These are phyloP conservation scores for Lentinula novae-zelandiae DNA, from an alignment of 1,284 basidiomycete species.

Conservation along the genomic window DNA sequence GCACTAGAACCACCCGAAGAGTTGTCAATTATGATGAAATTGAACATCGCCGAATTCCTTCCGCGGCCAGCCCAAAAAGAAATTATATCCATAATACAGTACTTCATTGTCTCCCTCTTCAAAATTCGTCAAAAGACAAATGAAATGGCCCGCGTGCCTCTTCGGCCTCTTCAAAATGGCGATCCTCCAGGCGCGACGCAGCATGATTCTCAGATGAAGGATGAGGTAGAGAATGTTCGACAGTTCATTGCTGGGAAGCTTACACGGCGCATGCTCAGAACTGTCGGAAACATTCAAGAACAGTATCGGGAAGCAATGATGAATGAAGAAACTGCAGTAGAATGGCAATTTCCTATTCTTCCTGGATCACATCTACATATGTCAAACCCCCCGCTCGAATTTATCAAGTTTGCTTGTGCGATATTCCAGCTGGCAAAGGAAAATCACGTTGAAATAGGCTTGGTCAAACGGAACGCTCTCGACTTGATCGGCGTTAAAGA, in stretches of 20 bases:
- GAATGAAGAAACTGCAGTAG: slow-evolving; percentile 54
- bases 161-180: slow-evolving; percentile 72
- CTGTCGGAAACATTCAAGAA: slow-evolving; percentile 67
- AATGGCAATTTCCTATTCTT: slow-evolving; percentile 80
- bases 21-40: slow-evolving; percentile 82
- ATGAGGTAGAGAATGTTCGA: slow-evolving; percentile 65
- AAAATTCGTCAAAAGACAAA: slow-evolving; percentile 68
- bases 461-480: slow-evolving; percentile 87
- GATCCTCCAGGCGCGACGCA: slow-evolving; percentile 58
- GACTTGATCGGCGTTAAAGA: slow-evolving; percentile 88
- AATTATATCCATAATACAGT: slow-evolving; percentile 75
- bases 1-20: slow-evolving; percentile 65
- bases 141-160: slow-evolving; percentile 61
- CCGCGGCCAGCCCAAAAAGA: slow-evolving; percentile 81
- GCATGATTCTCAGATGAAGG: slow-evolving; percentile 63
- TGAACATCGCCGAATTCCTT: slow-evolving; percentile 94
- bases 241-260: slow-evolving; percentile 81
- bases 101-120: slow-evolving; percentile 87
- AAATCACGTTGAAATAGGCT: slow-evolving; percentile 79
- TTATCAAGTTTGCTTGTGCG: slow-evolving; percentile 87
- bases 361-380: slow-evolving; percentile 83
- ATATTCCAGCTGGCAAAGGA: slow-evolving; percentile 79
- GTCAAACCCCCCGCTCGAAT: slow-evolving; percentile 82
- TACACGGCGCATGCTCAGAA: slow-evolving; percentile 78
- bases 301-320: slow-evolving; percentile 59